A percentile compares a stretch with the other conserved stretches of the same genome.
These are phyloP conservation scores for Aureobasidium mangrovei DNA, from an alignment of 2,329 filamentous ascomycete species.

Conservation along the genomic window DNA sequence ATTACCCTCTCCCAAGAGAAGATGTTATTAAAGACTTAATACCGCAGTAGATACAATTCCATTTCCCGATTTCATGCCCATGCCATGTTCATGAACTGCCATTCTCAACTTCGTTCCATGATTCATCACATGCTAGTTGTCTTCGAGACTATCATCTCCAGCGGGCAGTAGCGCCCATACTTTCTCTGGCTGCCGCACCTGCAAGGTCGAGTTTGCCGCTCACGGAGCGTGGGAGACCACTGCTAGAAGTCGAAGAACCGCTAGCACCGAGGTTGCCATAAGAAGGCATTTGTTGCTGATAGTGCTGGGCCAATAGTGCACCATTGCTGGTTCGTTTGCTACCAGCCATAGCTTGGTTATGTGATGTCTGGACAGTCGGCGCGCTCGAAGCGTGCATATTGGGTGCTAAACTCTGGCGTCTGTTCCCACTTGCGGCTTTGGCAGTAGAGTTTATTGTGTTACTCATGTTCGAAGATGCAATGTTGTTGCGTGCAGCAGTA, in stretches of 20 bases:
- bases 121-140: neutral
- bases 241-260: conserved; percentile 6
- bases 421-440: neutral
- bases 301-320: conserved; percentile 15
- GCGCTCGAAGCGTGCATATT: neutral
- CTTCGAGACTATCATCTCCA: conserved; percentile 10
- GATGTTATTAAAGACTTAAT: too few species aligned
- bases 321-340: conserved; percentile 22
- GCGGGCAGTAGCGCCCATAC: conserved; percentile 18
- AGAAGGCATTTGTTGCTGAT: conserved; percentile 5
- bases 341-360: conserved; percentile 19
- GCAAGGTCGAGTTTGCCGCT: conserved; percentile 19
- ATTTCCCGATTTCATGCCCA: neutral
- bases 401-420: conserved; percentile 7
- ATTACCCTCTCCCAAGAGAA: too few species aligned
- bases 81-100: conserved; percentile 10
- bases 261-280: neutral
- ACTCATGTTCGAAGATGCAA: conserved; percentile 17
- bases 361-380: neutral
- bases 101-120: neutral
- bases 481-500: conserved; percentile 18
- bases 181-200: conserved; percentile 21
- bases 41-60: too few species aligned
- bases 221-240: conserved; percentile 13
- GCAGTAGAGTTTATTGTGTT: conserved; percentile 18